Percentiles rank a stretch among this genome's conserved stretches.
phyloP scores from a whole-genome alignment of 306 rosid genomes.

The Prosopis cineraria region DNA sequence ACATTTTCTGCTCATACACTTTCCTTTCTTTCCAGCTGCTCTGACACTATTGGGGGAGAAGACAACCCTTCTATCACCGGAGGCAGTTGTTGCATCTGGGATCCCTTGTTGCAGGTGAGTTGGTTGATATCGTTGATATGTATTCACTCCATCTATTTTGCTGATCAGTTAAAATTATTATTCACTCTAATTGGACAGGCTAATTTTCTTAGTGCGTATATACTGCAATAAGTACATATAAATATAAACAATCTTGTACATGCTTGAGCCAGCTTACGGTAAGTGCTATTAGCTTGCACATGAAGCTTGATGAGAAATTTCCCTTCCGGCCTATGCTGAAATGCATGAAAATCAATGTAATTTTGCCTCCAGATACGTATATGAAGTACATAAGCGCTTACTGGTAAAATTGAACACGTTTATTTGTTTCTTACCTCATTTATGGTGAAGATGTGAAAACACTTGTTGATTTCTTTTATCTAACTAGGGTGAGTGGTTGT shows the following conservation, averaged over 20 bases:
- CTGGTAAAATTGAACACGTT: background rate
- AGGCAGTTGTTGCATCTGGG: slow-evolving; percentile 71
- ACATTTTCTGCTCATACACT: slow-evolving; percentile 33
- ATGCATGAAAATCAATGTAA: background rate
- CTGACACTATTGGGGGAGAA: slow-evolving; percentile 90
- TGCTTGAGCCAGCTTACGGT: background rate
- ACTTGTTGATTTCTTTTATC: background rate
- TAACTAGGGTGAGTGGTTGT: slow-evolving; percentile 11
- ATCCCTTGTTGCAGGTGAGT: slow-evolving; percentile 98
- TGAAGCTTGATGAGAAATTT: background rate
- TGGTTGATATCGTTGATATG: slow-evolving; percentile 30
- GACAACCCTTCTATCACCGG: slow-evolving; percentile 90
- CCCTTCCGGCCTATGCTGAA: background rate
- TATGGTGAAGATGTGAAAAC: background rate
- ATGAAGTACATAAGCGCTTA: background rate
- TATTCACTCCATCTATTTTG: background rate
- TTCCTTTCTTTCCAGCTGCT: slow-evolving; percentile 88
- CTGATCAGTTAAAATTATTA: background rate
- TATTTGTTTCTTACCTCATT: background rate
- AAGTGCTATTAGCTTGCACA: background rate
- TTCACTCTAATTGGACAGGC: background rate
- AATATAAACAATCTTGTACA: background rate
- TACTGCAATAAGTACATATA: background rate
- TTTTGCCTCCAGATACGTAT: background rate
- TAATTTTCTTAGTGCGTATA: background rate